Evolutionary conservation across 805 yeast genomes (phyloP).

Genomic region (Sungouiella thailandica): DNA sequence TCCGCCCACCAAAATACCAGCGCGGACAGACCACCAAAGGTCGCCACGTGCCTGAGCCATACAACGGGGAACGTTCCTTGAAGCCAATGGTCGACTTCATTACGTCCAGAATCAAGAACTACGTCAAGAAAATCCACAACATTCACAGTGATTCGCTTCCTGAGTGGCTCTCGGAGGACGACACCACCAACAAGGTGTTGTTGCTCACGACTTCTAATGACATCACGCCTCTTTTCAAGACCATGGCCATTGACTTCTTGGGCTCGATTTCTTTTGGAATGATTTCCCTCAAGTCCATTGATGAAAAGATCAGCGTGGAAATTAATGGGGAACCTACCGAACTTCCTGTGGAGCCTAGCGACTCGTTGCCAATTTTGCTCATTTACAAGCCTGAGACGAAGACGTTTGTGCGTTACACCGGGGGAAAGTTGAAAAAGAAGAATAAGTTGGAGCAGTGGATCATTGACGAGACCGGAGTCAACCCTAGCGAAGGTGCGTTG

Average conservation of each 20-base stretch:
- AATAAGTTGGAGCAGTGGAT: constrained; percentile 30
- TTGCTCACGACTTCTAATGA: constrained; percentile 48
- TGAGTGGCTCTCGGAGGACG: constrained; percentile 23
- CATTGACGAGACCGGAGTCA: constrained; percentile 20
- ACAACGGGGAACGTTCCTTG: constrained; percentile 57
- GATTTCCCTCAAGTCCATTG: constrained; percentile 19
- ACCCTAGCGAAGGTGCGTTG: constrained; percentile 36
- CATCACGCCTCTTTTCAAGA: constrained; percentile 53
- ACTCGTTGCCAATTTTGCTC: constrained; percentile 24
- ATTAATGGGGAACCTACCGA: constrained; percentile 18
- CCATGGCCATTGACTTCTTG: constrained; percentile 67
- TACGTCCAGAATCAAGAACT: constrained; percentile 58
- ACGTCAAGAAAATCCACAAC: constrained; percentile 48
- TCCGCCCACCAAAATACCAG: constrained; percentile 71
- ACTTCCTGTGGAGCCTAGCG: constrained; percentile 16
- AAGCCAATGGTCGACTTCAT: constrained; percentile 51
- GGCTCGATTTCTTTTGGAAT: constrained; percentile 46
- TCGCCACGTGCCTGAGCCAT: constrained; percentile 50
- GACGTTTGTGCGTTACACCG: constrained; percentile 18
- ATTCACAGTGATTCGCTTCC: constrained; percentile 18
- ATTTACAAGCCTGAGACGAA: constrained; percentile 17
- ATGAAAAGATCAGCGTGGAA: constrained; percentile 4
- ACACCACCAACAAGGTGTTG: constrained; percentile 39
- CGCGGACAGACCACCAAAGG: constrained; percentile 14
- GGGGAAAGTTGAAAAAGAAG: constrained; percentile 26